These are phyloP conservation scores for Papiliotrema laurentii DNA, from an alignment of 1,284 basidiomycete species.

Conservation along the genomic window DNA sequence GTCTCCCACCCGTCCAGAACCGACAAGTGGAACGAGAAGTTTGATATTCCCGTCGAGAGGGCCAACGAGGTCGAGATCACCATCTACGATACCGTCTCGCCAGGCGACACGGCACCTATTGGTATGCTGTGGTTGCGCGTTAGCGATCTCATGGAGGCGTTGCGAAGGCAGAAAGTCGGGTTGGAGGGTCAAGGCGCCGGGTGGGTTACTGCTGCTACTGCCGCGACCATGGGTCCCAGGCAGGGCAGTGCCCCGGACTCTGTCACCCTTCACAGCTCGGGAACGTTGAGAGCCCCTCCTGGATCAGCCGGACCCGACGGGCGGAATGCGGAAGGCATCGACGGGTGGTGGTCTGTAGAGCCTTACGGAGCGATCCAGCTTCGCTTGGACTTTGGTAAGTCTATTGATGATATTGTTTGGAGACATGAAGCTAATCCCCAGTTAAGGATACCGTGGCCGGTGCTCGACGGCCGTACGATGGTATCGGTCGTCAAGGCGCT, in stretches of 20 bases:
- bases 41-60: constrained; percentile 94
- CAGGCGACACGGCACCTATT: constrained; percentile 77
- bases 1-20: constrained; percentile 88
- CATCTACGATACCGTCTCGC: constrained; percentile 85
- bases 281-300: constrained; percentile 17
- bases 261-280: constrained; percentile 32
- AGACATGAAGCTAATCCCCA: constrained; percentile 40
- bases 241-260: constrained; percentile 32
- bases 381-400: constrained; percentile 82
- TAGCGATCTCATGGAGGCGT: constrained; percentile 89
- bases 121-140: constrained; percentile 95
- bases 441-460: constrained; percentile 90
- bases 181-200: constrained; percentile 67
- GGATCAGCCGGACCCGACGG: constrained; percentile 19
- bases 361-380: constrained; percentile 90
- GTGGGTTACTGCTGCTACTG: constrained; percentile 79
- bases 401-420: background rate
- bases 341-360: constrained; percentile 96
- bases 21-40: constrained; percentile 96
- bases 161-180: constrained; percentile 86
- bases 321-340: constrained; percentile 67
- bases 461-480: constrained; percentile 85
- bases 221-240: constrained; percentile 40
- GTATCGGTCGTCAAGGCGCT: constrained; percentile 95
- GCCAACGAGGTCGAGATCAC: constrained; percentile 98